phyloP scores from a whole-genome alignment of 2,329 filamentous ascomycete species.

The Aspergillus eucalypticola region DNA sequence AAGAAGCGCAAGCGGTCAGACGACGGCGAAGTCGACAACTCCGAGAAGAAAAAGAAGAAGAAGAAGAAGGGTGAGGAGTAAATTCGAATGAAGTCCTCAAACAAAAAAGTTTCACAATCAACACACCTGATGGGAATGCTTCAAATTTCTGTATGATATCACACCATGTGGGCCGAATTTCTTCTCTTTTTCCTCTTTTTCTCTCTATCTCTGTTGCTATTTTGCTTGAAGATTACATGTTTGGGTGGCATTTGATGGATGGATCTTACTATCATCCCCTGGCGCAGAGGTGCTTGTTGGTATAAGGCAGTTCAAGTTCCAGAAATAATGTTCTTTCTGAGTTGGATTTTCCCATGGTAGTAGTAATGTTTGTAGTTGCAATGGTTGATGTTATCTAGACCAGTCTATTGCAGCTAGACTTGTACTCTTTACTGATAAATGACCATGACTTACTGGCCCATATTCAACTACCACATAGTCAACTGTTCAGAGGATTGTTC shows the following conservation, averaged over 20 bases:
- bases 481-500: too few species aligned
- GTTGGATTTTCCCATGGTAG: background rate
- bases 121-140: constrained; percentile 22
- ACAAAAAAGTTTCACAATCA: constrained; percentile 15
- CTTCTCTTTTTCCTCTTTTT: constrained; percentile 23
- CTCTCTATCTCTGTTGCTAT: constrained; percentile 29
- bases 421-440: too few species aligned
- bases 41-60: constrained; percentile 52
- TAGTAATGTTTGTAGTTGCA: background rate
- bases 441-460: too few species aligned
- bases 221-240: constrained; percentile 28
- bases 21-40: constrained; percentile 54
- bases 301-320: constrained; percentile 26
- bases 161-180: constrained; percentile 34
- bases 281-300: constrained; percentile 34
- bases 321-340: constrained; percentile 24
- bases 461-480: too few species aligned
- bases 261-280: constrained; percentile 26
- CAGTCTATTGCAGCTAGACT: background rate
- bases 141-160: constrained; percentile 46
- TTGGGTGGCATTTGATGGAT: constrained; percentile 38
- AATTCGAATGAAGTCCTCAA: constrained; percentile 16
- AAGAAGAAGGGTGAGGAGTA: constrained; percentile 63
- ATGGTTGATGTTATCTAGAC: background rate
- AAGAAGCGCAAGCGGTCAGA: constrained; percentile 71